Percentiles rank a stretch among this genome's conserved stretches.
Evolutionary conservation across 495 filamentous ascomycete genomes (phyloP).

Genomic region (Penicillium manginii): DNA sequence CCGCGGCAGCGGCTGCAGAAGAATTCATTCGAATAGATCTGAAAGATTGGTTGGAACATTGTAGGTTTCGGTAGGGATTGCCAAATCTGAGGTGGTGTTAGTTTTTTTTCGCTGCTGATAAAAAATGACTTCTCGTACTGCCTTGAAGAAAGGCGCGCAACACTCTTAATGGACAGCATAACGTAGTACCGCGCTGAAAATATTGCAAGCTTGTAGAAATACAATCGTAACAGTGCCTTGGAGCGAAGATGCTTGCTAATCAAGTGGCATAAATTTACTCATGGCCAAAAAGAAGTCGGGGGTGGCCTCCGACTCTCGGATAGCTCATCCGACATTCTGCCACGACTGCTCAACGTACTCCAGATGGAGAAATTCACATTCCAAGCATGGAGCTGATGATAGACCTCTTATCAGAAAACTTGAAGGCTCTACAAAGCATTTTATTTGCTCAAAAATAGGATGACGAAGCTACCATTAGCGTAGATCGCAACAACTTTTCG

Average conservation of each 20-base stretch:
- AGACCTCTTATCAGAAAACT: too few relatives aligned
- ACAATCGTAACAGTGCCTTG: too few relatives aligned
- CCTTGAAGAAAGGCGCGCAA: neutral
- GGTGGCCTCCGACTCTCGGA: neutral
- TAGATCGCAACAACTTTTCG: too few relatives aligned
- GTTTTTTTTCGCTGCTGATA: neutral
- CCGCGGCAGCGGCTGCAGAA: slow-evolving; percentile 15
- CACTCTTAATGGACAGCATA: neutral
- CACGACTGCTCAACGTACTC: too few relatives aligned
- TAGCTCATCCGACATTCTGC: neutral
- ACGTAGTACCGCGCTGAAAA: neutral
- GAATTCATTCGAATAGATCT: slow-evolving; percentile 21
- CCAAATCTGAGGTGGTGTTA: neutral
- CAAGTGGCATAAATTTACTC: neutral
- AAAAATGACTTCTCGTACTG: neutral
- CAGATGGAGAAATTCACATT: too few relatives aligned
- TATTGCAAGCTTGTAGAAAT: too few relatives aligned
- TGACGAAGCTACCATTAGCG: too few relatives aligned
- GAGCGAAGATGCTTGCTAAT: neutral
- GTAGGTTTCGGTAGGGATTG: neutral
- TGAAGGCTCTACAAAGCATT: too few relatives aligned
- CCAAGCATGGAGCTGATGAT: too few relatives aligned
- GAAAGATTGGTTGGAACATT: neutral
- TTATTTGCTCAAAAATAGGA: too few relatives aligned
- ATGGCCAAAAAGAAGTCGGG: neutral